phyloP scores from a whole-genome alignment of 495 filamentous ascomycete genomes.

The Chlorociboria aeruginascens region DNA sequence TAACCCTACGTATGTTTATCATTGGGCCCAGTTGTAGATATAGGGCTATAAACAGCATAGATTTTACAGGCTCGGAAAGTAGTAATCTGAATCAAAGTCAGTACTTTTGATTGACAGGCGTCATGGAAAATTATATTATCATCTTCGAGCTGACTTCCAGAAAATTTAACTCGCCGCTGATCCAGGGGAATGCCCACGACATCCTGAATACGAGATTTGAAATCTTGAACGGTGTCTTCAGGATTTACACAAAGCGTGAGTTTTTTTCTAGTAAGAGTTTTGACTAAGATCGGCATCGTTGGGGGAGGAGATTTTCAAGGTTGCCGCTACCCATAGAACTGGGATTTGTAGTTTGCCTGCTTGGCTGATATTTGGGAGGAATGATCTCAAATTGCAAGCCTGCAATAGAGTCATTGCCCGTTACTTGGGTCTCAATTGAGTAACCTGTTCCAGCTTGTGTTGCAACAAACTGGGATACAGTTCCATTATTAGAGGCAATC shows the following conservation, averaged over 20 bases:
- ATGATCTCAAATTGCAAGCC: conserved; percentile 38
- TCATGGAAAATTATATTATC: too few species aligned
- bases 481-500: conserved; percentile 22
- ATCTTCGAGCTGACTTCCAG: conserved; percentile 18
- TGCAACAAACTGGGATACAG: conserved; percentile 33
- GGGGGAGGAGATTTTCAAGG: not conserved
- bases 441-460: conserved; percentile 33
- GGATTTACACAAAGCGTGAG: conserved; percentile 1
- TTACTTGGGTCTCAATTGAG: conserved; percentile 36
- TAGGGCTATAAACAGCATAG: not conserved
- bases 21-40: too few species aligned
- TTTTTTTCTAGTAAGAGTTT: conserved; percentile 19
- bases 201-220: conserved; percentile 20
- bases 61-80: not conserved
- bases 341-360: not conserved
- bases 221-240: conserved; percentile 12
- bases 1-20: not conserved
- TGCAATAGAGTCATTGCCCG: conserved; percentile 27
- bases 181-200: not conserved
- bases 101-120: not conserved
- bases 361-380: conserved; percentile 10
- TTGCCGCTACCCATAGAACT: not conserved
- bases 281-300: conserved; percentile 8
- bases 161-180: not conserved
- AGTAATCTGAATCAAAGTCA: not conserved